These are phyloP conservation scores for Ophiostoma pallidulum DNA, from an alignment of 2,329 filamentous ascomycete genomes.

Conservation along the genomic window DNA sequence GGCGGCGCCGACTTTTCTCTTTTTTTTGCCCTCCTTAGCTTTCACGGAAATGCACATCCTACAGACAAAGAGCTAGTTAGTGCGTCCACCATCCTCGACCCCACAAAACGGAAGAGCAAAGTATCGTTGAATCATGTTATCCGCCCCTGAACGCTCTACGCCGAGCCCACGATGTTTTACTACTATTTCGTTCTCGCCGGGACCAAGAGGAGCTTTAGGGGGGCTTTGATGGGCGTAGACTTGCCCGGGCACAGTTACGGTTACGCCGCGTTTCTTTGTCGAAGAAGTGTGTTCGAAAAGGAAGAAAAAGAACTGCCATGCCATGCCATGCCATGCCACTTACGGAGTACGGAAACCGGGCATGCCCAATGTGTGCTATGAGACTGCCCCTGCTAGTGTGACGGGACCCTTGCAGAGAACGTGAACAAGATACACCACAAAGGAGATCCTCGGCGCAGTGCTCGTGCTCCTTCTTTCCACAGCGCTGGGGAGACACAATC, in stretches of 20 bases:
- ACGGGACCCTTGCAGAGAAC: not conserved
- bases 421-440: not conserved
- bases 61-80: not conserved
- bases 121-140: conserved; percentile 6
- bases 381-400: not conserved
- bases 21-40: not conserved
- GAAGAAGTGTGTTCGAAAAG: too few species aligned
- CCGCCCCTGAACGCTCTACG: not conserved
- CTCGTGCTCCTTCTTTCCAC: too few species aligned
- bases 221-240: too few species aligned
- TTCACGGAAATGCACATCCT: conserved; percentile 13
- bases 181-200: too few species aligned
- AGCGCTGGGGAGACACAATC: too few species aligned
- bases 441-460: not conserved
- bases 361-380: conserved; percentile 1
- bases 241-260: too few species aligned
- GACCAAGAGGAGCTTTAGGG: too few species aligned
- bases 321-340: too few species aligned
- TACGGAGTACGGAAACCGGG: conserved; percentile 7
- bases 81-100: too few species aligned
- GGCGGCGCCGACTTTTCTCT: not conserved
- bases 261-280: too few species aligned
- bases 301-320: too few species aligned
- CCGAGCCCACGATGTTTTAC: not conserved
- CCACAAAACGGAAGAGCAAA: too few species aligned